Evolutionary conservation across 495 filamentous ascomycete species (phyloP).

Genomic region (Pyrenula massariospora): DNA sequence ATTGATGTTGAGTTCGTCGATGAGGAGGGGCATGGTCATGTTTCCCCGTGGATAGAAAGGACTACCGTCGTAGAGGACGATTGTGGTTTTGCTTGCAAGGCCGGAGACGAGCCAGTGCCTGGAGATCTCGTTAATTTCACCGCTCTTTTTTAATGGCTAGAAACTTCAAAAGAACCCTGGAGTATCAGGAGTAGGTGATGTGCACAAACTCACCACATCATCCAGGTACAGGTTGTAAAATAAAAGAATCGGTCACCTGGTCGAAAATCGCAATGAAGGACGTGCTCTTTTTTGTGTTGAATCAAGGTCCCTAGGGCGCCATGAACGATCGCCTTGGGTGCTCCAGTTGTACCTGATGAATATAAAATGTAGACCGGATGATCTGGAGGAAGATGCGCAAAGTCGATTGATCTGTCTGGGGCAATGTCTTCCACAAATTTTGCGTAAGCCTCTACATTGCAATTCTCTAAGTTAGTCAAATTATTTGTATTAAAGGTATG

Average conservation of each 20-base stretch:
- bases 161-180: no score
- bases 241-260: conserved; percentile 61
- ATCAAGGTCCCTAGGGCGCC: conserved; percentile 77
- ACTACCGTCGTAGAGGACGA: conserved; percentile 81
- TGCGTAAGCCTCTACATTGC: conserved; percentile 36
- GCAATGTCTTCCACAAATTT: conserved; percentile 34
- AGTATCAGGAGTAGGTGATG: no score
- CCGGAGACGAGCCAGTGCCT: conserved; percentile 80
- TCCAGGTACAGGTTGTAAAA: conserved; percentile 86
- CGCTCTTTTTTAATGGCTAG: no score
- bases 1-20: conserved; percentile 62
- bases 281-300: conserved; percentile 91
- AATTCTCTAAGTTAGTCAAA: conserved; percentile 30
- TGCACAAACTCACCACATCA: conserved; percentile 82
- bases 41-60: conserved; percentile 63
- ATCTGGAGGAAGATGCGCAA: conserved; percentile 64
- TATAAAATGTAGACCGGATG: conserved; percentile 87
- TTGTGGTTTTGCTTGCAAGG: conserved; percentile 64
- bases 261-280: conserved; percentile 67
- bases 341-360: conserved; percentile 77
- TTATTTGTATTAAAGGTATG: conserved; percentile 35
- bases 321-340: conserved; percentile 88
- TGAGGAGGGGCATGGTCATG: conserved; percentile 57
- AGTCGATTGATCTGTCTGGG: conserved; percentile 40
- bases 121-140: no score